phyloP scores from a whole-genome alignment of 345 rosid genomes.

The Adansonia digitata region DNA sequence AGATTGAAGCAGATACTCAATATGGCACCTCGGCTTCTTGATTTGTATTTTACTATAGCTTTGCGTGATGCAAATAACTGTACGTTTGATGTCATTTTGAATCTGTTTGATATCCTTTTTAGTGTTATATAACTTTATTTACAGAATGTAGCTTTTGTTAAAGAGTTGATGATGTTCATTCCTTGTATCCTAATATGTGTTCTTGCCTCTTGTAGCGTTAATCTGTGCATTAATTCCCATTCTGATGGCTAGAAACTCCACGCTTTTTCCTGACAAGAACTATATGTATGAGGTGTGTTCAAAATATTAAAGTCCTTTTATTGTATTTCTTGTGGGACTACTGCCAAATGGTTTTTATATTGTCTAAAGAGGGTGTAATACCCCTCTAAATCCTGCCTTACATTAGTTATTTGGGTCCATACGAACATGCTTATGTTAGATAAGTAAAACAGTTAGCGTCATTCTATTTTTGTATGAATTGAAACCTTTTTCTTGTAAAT shows the following conservation, averaged over 20 bases:
- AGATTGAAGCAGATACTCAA: conserved; percentile 68
- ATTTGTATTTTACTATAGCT: conserved; percentile 61
- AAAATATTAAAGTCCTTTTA: conserved; percentile 6
- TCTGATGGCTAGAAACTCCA: conserved; percentile 74
- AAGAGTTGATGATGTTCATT: background rate
- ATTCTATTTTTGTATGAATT: background rate
- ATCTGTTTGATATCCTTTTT: conserved; percentile 10
- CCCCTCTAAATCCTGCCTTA: background rate
- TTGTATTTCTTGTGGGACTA: background rate
- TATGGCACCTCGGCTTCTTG: conserved; percentile 72
- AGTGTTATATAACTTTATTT: background rate
- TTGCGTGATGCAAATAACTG: conserved; percentile 76
- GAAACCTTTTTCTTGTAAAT: background rate
- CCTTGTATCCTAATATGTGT: background rate
- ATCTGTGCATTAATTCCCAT: conserved; percentile 84
- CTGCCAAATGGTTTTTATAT: background rate
- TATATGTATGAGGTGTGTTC: conserved; percentile 69
- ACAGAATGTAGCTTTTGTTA: background rate
- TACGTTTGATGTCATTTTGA: conserved; percentile 34
- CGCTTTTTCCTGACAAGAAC: conserved; percentile 66
- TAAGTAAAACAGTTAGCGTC: background rate
- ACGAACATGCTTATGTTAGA: background rate
- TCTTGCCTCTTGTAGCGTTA: conserved; percentile 54
- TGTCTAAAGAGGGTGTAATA: background rate
- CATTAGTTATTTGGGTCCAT: background rate